These are phyloP conservation scores for Boletales sp. DNA, from an alignment of 768 basidiomycete genomes.

Conservation along the genomic window DNA sequence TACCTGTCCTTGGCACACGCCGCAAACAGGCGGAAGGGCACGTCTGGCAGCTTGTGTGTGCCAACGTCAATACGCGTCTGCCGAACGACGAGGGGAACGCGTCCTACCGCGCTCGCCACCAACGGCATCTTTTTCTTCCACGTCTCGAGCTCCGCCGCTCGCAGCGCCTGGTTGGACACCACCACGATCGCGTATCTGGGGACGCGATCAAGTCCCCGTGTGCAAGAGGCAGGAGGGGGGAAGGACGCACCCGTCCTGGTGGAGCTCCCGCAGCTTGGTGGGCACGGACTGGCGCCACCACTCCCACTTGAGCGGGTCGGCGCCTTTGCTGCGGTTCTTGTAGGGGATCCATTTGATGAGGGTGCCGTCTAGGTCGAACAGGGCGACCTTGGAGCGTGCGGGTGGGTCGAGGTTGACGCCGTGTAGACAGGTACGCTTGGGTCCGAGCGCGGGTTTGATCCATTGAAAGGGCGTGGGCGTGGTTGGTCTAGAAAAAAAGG, in stretches of 20 bases:
- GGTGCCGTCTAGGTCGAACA: slow-evolving; percentile 87
- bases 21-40: slow-evolving; percentile 78
- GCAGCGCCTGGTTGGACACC: slow-evolving; percentile 76
- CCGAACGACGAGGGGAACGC: no score
- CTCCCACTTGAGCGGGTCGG: slow-evolving; percentile 36
- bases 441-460: slow-evolving; percentile 34
- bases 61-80: no score
- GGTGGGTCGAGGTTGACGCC: slow-evolving; percentile 31
- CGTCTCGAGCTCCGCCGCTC: slow-evolving; percentile 41
- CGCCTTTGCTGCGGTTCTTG: slow-evolving; percentile 33
- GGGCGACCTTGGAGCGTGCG: slow-evolving; percentile 57
- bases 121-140: slow-evolving; percentile 78
- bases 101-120: slow-evolving; percentile 56
- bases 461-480: slow-evolving; percentile 22
- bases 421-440: slow-evolving; percentile 35
- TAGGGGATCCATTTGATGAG: slow-evolving; percentile 53
- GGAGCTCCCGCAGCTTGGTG: slow-evolving; percentile 54
- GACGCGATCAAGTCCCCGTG: neutral
- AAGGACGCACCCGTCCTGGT: slow-evolving; percentile 54
- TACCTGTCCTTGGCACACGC: slow-evolving; percentile 72
- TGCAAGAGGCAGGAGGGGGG: neutral
- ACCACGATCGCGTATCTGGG: slow-evolving; percentile 68
- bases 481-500: slow-evolving; percentile 37
- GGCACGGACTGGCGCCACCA: slow-evolving; percentile 76
- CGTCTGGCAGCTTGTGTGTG: slow-evolving; percentile 53